Evolutionary conservation across 2,329 filamentous ascomycete genomes (phyloP).

Genomic region (Arthrobotrys conoides): DNA sequence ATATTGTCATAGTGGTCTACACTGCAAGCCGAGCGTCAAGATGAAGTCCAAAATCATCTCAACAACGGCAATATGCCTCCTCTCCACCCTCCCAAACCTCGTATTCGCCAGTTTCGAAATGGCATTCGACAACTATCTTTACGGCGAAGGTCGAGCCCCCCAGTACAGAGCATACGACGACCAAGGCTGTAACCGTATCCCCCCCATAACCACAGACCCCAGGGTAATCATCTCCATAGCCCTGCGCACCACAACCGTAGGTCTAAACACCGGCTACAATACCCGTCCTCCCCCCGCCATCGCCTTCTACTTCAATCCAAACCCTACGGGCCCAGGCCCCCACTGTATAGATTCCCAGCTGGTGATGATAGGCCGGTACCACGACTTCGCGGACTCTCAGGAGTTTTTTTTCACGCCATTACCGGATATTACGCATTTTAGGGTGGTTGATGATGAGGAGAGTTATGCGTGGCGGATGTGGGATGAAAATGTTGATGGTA

Average conservation of each 20-base stretch:
- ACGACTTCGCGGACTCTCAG: neutral
- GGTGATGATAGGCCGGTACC: neutral
- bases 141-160: neutral
- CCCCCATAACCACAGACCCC: neutral
- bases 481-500: neutral
- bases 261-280: neutral
- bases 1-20: too few species aligned
- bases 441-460: neutral
- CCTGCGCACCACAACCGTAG: neutral
- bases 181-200: conserved; percentile 18
- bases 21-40: too few species aligned
- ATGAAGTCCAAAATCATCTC: neutral
- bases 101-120: conserved; percentile 23
- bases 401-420: conserved; percentile 4
- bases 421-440: conserved; percentile 10
- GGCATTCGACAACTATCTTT: conserved; percentile 6
- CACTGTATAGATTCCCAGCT: neutral
- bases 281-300: conserved; percentile 18
- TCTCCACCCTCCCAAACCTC: conserved; percentile 7
- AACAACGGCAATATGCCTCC: neutral
- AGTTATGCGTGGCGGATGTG: neutral
- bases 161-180: conserved; percentile 18
- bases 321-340: neutral
- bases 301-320: conserved; percentile 10
- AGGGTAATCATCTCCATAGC: neutral